Base-by-base conservation (phyloP, 805 yeast species). In the Suhomyces prunicola region DNA sequence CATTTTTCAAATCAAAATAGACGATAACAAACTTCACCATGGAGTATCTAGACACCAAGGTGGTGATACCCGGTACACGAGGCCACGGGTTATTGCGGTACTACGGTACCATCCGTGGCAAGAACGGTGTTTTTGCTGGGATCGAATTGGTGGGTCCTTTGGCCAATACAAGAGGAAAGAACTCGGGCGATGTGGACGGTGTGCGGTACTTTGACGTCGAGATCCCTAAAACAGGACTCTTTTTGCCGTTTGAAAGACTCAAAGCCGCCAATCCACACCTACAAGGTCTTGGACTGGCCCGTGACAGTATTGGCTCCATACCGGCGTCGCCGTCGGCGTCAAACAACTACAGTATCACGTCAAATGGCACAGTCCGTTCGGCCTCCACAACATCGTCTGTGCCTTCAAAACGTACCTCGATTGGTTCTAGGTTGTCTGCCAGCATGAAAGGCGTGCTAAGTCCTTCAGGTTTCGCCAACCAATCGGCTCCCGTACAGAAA, bases 181-280 rank as follows among this genome's bases (percentile, higher is more conserved):
- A 93, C 64, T 81, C 83, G 51, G 99, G 99, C n/a, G 79, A 81
- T 42, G 90, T 85, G 45, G 81, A 86, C 53, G 96, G 96, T 0
- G 65, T 73, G 6, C 74, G 74, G 50, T 91, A 91, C 65, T 92
- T 92, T 64, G 73, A 74, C 4, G 89, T 92, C 0, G 69, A 74
- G 5, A 70, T 64, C 35, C 87, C 91, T 0, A 80, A 80, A 52
- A 77, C 90, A 17, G 97, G 97, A 0, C 68, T 92, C 27, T 92
- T 92, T 62, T 76, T 92, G 46, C 85, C 84, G 1, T 82, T 76
- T 63, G 81, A 74, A 48, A 78, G 78, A 46, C 60, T 75, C 46
- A 61, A 63, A 47, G 51, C 62, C n/a, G 72, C 62, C 24, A 75
- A 75, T 56, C 71, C 77, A 3, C 66, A 63, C 6, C 54, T 73